Base-by-base conservation (phyloP, 2,329 filamentous ascomycete species). In the Claviceps sp. region DNA sequence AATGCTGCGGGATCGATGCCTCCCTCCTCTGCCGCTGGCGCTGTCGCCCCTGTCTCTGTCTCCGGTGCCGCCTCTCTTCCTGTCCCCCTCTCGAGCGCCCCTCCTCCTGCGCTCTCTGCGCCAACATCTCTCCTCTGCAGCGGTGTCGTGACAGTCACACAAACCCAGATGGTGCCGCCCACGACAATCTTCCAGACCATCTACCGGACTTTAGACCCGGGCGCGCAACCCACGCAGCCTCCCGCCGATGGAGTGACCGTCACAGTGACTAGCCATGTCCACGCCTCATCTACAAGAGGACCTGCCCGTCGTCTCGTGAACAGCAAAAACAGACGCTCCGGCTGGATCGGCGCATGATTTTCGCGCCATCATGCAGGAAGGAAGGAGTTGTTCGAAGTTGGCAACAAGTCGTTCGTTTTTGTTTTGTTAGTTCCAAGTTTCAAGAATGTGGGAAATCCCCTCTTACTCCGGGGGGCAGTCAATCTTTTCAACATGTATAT, bases 121-220 rank as follows among this genome's bases (percentile, higher is more conserved):
- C 0, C 45, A 17, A 37, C 38, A 37, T 50, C 57, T n/a, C 29
- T 47, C 4, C 44, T 48, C 43, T 53, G 50, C 42, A 55, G 44
- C 22, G 53, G 52, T 45, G 54, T 59, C 46, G 54, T 59, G 45
- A 64, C 66, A 6, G 66, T 66, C 39, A 66, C 70, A 9, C 61
- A 68, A 53, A 53, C 47, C 1, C 49, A 53, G 34, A 73, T 70
- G 1, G 64, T 69, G 45, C 61, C 63, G 7, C 62, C 69, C 1
- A 64, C 62, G n/a, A 68, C 71, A 1, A 61, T 70, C 8, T 53
- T 67, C n/a, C 67, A 64, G 0, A 62, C 68, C 22, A 66, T 66
- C 53, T 61, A 60, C 47, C 55, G 59, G 23, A 73, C 68, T n/a
- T 59, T 69, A 14, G 67, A 64, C 16, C 20, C 37, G 4, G 26